Conservation (phyloP, 768 basidiomycete genomes). For the Tricholoma bakamatsutake region DNA sequence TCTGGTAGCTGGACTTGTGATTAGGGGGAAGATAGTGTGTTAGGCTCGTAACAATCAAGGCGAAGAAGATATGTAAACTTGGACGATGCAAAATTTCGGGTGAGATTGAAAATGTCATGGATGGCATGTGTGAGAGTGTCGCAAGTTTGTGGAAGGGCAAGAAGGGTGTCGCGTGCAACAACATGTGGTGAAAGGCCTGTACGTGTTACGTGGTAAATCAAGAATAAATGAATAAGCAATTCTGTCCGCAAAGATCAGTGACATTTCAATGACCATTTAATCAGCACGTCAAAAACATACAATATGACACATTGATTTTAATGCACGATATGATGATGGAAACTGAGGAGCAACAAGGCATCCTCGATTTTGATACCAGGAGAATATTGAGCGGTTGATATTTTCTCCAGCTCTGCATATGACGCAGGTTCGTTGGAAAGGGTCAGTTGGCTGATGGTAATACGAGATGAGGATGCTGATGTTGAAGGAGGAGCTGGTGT, state of each 20-base stretch:
- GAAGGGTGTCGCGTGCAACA: neutral
- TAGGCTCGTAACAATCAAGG: neutral
- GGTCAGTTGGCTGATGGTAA: constrained; percentile 25
- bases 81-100: neutral
- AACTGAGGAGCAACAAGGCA: constrained; percentile 66
- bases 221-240: constrained; percentile 1
- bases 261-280: neutral
- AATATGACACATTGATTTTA: constrained; percentile 22
- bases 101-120: neutral
- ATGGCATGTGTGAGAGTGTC: neutral
- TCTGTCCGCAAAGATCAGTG: neutral
- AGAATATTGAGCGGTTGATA: constrained; percentile 33
- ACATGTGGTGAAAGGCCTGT: neutral
- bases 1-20: neutral
- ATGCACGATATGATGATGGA: constrained; percentile 61
- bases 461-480: constrained; percentile 23
- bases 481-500: constrained; percentile 29
- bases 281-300: constrained; percentile 1
- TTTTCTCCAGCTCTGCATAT: constrained; percentile 47
- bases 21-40: neutral
- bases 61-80: neutral
- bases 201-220: neutral
- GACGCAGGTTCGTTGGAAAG: constrained; percentile 34
- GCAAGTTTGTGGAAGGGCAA: neutral
- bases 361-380: constrained; percentile 64